A percentile compares a stretch with the other conserved stretches of the same genome.
These are phyloP conservation scores for Puya raimondii DNA, from an alignment of 176 grass and related monocot species.

Conservation along the genomic window DNA sequence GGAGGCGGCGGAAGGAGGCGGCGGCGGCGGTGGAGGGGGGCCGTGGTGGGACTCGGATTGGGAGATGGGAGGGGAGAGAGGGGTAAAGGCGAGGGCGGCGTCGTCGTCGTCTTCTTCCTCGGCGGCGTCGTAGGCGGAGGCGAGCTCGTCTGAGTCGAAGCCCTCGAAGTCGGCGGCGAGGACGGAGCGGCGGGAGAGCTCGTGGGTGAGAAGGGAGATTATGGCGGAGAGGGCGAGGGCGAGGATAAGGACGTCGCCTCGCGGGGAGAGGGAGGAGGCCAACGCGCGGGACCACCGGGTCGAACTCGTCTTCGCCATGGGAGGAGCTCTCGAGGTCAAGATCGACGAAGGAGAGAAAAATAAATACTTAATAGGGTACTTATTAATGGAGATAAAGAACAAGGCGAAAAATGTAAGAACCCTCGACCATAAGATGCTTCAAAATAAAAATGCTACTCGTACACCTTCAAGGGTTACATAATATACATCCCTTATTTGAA, in stretches of 20 bases:
- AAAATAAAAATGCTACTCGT: too few species aligned
- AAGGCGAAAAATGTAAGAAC: too few species aligned
- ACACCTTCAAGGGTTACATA: too few species aligned
- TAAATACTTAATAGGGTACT: too few species aligned
- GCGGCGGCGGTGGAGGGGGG: conserved; percentile 25
- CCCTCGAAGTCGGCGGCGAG: conserved; percentile 74
- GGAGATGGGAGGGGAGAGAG: conserved; percentile 24
- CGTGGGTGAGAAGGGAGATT: conserved; percentile 32
- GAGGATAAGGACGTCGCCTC: conserved; percentile 21
- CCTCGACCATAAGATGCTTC: too few species aligned
- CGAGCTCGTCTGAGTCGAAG: conserved; percentile 73
- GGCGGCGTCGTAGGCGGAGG: conserved; percentile 25
- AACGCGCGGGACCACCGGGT: conserved; percentile 30
- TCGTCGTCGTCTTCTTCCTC: conserved; percentile 35
- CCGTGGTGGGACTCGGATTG: conserved; percentile 29
- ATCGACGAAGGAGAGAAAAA: too few species aligned
- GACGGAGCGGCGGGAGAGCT: conserved; percentile 35
- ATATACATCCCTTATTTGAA: too few species aligned
- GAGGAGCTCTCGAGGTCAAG: not conserved
- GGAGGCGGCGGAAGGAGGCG: conserved; percentile 15
- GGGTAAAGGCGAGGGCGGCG: conserved; percentile 12
- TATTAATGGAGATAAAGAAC: too few species aligned
- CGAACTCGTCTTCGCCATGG: conserved; percentile 55
- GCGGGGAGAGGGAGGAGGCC: conserved; percentile 23
- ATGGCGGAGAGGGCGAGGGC: conserved; percentile 8